Evolutionary conservation across 768 basidiomycete species (phyloP).

Genomic region (Agrocybe chaxingu): DNA sequence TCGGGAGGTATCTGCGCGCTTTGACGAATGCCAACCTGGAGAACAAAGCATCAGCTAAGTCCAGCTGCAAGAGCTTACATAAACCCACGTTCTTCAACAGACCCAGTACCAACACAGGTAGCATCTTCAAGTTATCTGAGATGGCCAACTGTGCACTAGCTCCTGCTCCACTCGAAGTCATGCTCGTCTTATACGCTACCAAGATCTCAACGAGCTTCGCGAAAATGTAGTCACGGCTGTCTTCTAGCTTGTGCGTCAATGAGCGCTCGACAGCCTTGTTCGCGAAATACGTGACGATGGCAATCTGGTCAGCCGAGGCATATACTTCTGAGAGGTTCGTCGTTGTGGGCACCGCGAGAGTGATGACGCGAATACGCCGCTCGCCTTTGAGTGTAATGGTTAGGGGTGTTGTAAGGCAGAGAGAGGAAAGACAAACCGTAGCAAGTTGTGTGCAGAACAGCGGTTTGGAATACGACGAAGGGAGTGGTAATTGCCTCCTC

Average conservation of each 20-base stretch:
- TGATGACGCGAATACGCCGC: constrained; percentile 88
- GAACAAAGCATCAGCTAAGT: background rate
- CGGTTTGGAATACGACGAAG: constrained; percentile 93
- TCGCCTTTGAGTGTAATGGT: constrained; percentile 43
- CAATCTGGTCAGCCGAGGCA: constrained; percentile 86
- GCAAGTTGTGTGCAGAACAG: constrained; percentile 91
- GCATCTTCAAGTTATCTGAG: constrained; percentile 91
- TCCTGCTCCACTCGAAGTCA: constrained; percentile 91
- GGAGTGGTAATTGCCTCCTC: constrained; percentile 91
- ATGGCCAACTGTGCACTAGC: constrained; percentile 93
- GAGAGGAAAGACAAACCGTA: constrained; percentile 51
- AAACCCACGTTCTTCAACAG: constrained; percentile 85
- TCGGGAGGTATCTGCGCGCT: constrained; percentile 97
- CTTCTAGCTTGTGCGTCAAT: constrained; percentile 82
- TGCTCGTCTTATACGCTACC: constrained; percentile 88
- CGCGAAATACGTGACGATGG: constrained; percentile 77
- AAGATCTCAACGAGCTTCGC: constrained; percentile 85
- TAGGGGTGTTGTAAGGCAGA: background rate
- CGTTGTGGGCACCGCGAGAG: constrained; percentile 84
- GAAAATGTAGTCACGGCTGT: constrained; percentile 80
- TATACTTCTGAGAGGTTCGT: constrained; percentile 86
- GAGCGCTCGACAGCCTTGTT: constrained; percentile 93
- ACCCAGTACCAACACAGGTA: constrained; percentile 87
- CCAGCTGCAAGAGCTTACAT: background rate
- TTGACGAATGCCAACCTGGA: constrained; percentile 88